Conservation (phyloP, 306 rosid genomes). For the Vachellia collinsii region DNA sequence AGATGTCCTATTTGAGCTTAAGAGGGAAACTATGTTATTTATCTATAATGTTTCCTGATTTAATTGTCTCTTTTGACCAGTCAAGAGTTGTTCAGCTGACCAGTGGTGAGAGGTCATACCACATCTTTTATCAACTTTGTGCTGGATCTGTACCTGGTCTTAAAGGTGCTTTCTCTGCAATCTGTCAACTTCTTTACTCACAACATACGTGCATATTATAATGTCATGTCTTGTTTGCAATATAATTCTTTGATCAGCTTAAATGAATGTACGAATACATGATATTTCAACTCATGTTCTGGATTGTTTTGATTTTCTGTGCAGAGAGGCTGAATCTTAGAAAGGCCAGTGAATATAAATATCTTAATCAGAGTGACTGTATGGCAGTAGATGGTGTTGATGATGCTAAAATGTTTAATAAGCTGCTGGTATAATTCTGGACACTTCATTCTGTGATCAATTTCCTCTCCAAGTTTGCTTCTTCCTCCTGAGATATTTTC, state of each 20-base stretch:
- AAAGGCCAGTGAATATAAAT: constrained; percentile 70
- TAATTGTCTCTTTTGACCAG: constrained; percentile 62
- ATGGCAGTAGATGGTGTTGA: constrained; percentile 66
- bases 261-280: constrained; percentile 26
- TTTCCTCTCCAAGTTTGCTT: constrained; percentile 30
- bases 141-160: constrained; percentile 79
- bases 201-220: not conserved
- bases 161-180: constrained; percentile 42
- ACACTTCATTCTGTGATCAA: constrained; percentile 31
- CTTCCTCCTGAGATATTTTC: constrained; percentile 19
- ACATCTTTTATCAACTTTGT: constrained; percentile 95
- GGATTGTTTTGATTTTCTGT: constrained; percentile 42
- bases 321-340: constrained; percentile 81
- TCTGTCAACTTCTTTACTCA: constrained; percentile 28
- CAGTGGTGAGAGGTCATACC: constrained; percentile 81
- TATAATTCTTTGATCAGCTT: constrained; percentile 33
- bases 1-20: constrained; percentile 39
- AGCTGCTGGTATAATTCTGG: constrained; percentile 61
- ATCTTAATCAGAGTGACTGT: constrained; percentile 83
- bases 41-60: constrained; percentile 39
- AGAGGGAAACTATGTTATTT: constrained; percentile 25
- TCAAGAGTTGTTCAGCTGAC: constrained; percentile 81
- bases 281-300: constrained; percentile 33
- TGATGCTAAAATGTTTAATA: constrained; percentile 66
- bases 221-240: not conserved